Evolutionary conservation across 2,329 filamentous ascomycete genomes (phyloP).

Genomic region (Beauveria australis): DNA sequence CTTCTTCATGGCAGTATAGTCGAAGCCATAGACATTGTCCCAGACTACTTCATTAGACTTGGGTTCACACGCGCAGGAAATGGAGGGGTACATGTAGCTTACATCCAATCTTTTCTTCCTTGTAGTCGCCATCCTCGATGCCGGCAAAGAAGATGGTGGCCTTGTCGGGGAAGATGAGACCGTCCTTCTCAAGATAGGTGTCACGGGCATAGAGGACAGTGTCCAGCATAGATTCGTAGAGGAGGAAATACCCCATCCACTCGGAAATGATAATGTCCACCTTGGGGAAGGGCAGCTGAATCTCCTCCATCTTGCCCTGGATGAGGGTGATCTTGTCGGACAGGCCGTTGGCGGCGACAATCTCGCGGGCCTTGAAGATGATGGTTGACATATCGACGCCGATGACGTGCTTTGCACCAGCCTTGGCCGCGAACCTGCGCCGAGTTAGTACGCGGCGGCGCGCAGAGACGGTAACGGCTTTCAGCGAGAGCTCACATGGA

Average conservation of each 20-base stretch:
- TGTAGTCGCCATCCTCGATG: conserved; percentile 98
- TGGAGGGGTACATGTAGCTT: conserved; percentile 28
- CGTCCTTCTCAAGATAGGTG: conserved; percentile 76
- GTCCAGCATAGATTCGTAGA: conserved; percentile 98
- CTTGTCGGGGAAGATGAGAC: conserved; percentile 97
- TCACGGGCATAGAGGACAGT: conserved; percentile 95
- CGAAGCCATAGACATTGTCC: conserved; percentile 98
- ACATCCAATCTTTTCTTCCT: conserved; percentile 99
- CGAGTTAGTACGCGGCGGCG: neutral
- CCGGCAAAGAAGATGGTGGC: conserved; percentile 94
- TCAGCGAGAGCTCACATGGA: conserved; percentile 66
- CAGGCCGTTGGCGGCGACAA: conserved; percentile 86
- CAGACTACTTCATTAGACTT: conserved; percentile 56
- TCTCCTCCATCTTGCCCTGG: conserved; percentile 99
- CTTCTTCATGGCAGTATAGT: conserved; percentile 89
- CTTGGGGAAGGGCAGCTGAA: conserved; percentile 83
- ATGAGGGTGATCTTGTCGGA: conserved; percentile 93
- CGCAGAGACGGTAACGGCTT: neutral
- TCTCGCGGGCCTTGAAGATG: conserved; percentile 96
- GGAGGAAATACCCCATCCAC: conserved; percentile 99
- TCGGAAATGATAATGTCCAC: conserved; percentile 99
- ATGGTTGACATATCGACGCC: conserved; percentile 99
- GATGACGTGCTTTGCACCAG: conserved; percentile 96
- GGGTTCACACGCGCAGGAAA: neutral
- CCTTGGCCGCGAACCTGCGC: conserved; percentile 85